Base-by-base conservation (phyloP, 1,284 basidiomycete species). In the Tilletiaria anomala region DNA sequence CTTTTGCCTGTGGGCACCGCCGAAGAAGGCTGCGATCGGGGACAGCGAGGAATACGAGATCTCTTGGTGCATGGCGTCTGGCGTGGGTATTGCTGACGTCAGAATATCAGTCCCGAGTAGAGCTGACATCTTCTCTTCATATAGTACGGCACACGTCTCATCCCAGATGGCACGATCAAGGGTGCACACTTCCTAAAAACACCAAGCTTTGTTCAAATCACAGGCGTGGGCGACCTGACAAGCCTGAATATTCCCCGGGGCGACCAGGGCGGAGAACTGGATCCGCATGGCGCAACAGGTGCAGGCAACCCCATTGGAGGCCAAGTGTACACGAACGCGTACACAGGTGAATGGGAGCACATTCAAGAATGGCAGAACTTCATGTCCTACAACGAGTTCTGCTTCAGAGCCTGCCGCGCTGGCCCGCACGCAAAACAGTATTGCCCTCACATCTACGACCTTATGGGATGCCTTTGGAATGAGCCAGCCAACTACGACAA, bases 161-260 rank as follows among this genome's bases (percentile, higher is more conserved):
- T 85, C 50, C 83, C 82, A 14, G 72, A 76, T 43, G 82, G 79
- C 20, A 70, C 79, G 12, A 76, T 85, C 60, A 71, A 69, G 11
- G 77, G 78, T 41, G 82, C 77, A 15, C 81, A 82, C 62, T 78
- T 77, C 50, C 70, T 77, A 44, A 71, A 76, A 61, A 76, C 83
- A 4, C 75, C 56, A 22, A 76, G 78, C 63, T 82, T 76, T 57
- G 72, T 82, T 44, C 73, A 75, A 54, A 59, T 72, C 42, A 51
- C 50, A 2, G 50, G 50, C 22, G 37, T 37, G n/a, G 68, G 66
- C 24, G 60, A 69, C 53, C 63, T 69, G 18, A 68, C 65, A 44
- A 67, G 61, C 53, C 54, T 69, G 37, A 58, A 63, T 47, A 51
- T 69, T 38, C 32, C 33, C 3, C 42, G 37, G 2, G 55, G 54